A percentile compares a stretch with the other conserved stretches of the same genome.
These are phyloP conservation scores for Imleria badia DNA, from an alignment of 768 basidiomycete genomes.

Conservation along the genomic window DNA sequence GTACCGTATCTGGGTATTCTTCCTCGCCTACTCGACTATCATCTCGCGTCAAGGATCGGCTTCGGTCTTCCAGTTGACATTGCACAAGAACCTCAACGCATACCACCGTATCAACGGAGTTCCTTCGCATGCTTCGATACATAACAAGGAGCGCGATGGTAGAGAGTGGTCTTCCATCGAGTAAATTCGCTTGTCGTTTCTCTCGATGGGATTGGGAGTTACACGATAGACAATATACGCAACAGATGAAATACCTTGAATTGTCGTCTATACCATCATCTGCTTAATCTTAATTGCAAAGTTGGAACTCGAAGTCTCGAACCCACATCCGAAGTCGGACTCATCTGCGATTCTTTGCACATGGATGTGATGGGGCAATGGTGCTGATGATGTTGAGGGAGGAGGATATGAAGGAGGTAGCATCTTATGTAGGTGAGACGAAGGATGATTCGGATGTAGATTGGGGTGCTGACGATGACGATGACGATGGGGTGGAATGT, in stretches of 20 bases:
- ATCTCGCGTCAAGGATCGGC: constrained; percentile 83
- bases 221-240: not conserved
- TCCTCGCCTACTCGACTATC: constrained; percentile 92
- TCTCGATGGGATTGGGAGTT: not conserved
- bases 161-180: constrained; percentile 28
- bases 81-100: constrained; percentile 97
- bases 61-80: constrained; percentile 94
- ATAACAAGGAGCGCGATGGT: constrained; percentile 45
- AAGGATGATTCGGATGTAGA: no score
- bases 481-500: no score
- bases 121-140: constrained; percentile 76
- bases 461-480: no score
- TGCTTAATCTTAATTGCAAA: constrained; percentile 32
- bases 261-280: constrained; percentile 18
- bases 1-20: constrained; percentile 97
- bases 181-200: constrained; percentile 2
- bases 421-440: no score
- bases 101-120: constrained; percentile 91
- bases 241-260: constrained; percentile 13
- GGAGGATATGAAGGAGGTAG: not conserved
- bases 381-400: no score
- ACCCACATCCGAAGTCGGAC: no score
- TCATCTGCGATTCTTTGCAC: no score
- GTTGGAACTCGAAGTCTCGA: no score
- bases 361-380: no score